Evolutionary conservation across 1,284 basidiomycete genomes (phyloP).

Genomic region (Melanopsichium pennsylvanicum): DNA sequence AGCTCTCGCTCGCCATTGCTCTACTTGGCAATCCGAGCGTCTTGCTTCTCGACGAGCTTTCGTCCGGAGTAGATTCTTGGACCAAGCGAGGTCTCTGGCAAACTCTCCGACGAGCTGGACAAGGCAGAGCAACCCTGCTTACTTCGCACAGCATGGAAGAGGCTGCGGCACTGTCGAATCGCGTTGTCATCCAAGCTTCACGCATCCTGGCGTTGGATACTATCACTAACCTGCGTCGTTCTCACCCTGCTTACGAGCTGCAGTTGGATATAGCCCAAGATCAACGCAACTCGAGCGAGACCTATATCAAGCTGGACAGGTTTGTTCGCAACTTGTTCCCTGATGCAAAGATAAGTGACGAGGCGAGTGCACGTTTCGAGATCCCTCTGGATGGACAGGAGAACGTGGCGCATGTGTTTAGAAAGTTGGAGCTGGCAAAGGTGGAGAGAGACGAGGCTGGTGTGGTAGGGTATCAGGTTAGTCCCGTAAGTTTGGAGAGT

Average conservation of each 20-base stretch:
- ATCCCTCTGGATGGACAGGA: constrained; percentile 74
- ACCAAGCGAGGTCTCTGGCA: constrained; percentile 84
- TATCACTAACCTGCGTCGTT: constrained; percentile 72
- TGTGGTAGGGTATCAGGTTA: constrained; percentile 24
- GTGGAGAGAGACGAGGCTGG: constrained; percentile 13
- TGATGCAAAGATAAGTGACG: constrained; percentile 75
- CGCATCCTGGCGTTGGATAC: constrained; percentile 73
- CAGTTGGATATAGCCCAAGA: constrained; percentile 74
- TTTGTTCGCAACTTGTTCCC: constrained; percentile 73
- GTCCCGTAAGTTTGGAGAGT: constrained; percentile 72
- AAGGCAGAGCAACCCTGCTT: constrained; percentile 64
- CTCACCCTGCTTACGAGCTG: constrained; percentile 78
- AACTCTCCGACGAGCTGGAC: constrained; percentile 73
- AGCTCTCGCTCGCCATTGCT: constrained; percentile 78
- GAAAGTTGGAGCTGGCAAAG: constrained; percentile 11
- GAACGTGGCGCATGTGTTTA: constrained; percentile 72
- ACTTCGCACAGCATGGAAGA: constrained; percentile 81
- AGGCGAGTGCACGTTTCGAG: constrained; percentile 80
- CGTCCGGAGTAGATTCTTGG: constrained; percentile 81
- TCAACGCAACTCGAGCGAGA: constrained; percentile 7
- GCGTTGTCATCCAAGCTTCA: constrained; percentile 47
- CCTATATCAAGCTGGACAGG: constrained; percentile 71
- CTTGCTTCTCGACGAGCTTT: constrained; percentile 82
- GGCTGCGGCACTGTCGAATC: constrained; percentile 75
- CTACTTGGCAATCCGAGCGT: constrained; percentile 81